A percentile compares a stretch with the other conserved stretches of the same genome.
These are phyloP conservation scores for Fusarium sp. DNA, from an alignment of 2,329 filamentous ascomycete species.

Conservation along the genomic window DNA sequence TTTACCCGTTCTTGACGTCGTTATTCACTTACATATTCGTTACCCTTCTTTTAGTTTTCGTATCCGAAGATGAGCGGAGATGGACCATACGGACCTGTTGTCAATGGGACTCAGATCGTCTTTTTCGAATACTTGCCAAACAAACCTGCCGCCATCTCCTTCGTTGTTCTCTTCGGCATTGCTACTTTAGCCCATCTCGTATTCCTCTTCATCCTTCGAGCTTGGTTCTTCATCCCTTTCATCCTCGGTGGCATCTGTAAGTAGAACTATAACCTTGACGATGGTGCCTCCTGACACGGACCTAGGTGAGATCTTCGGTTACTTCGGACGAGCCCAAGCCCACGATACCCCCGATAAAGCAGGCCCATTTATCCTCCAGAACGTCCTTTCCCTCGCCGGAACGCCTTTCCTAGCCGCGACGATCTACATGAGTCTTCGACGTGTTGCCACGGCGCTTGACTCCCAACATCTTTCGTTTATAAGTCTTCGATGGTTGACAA, in stretches of 20 bases:
- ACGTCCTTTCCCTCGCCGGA: constrained; percentile 6
- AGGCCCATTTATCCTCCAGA: neutral
- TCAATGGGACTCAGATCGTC: constrained; percentile 12
- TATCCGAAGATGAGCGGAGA: neutral
- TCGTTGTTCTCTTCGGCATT: neutral
- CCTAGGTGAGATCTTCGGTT: constrained; percentile 3
- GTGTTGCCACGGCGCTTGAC: neutral
- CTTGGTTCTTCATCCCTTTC: constrained; percentile 21
- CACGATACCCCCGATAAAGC: neutral
- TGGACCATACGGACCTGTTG: constrained; percentile 1
- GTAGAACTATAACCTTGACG: rapidly evolving
- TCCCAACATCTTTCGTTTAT: constrained; percentile 5
- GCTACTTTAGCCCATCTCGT: neutral
- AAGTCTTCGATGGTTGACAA: constrained; percentile 8
- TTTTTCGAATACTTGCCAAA: constrained; percentile 13
- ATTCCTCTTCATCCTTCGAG: neutral
- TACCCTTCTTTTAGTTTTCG: neutral
- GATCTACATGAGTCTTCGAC: constrained; percentile 19
- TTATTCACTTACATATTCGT: neutral
- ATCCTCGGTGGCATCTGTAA: constrained; percentile 13
- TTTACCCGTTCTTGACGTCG: too few species aligned
- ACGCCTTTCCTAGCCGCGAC: constrained; percentile 19
- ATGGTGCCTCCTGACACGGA: neutral
- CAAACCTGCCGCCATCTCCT: neutral
- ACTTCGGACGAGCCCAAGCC: neutral